phyloP scores from a whole-genome alignment of 768 basidiomycete genomes.

The Podaxis pistillaris region DNA sequence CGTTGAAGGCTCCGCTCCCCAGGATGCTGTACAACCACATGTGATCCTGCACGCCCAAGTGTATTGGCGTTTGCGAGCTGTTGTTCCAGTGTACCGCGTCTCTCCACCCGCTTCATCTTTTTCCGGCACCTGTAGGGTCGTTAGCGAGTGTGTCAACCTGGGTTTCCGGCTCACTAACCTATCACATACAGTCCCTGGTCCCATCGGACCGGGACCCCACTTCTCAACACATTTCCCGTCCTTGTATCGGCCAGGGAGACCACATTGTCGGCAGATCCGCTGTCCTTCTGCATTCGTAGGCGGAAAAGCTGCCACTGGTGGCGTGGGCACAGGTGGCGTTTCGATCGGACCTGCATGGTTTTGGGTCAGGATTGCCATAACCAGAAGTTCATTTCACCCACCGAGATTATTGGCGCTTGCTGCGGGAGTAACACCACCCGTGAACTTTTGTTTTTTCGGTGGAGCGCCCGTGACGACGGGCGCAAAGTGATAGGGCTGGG shows the following conservation, averaged over 20 bases:
- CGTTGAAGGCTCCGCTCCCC: constrained; percentile 4
- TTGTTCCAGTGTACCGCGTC: constrained; percentile 62
- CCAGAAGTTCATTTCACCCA: not conserved
- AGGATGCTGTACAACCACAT: constrained; percentile 7
- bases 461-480: constrained; percentile 74
- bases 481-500: constrained; percentile 58
- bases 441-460: constrained; percentile 60
- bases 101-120: constrained; percentile 83
- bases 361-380: not conserved
- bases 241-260: constrained; percentile 72
- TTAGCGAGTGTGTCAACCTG: not conserved
- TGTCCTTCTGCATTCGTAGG: constrained; percentile 63
- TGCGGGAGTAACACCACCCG: constrained; percentile 19
- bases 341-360: constrained; percentile 13
- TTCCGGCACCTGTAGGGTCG: constrained; percentile 59
- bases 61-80: constrained; percentile 23
- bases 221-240: constrained; percentile 86
- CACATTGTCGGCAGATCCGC: constrained; percentile 76
- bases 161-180: constrained; percentile 38
- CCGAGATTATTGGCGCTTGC: constrained; percentile 15
- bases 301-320: constrained; percentile 33
- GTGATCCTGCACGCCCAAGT: constrained; percentile 17
- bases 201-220: constrained; percentile 83
- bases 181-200: constrained; percentile 83
- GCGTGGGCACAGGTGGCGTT: constrained; percentile 21